phyloP scores from a whole-genome alignment of 2,329 filamentous ascomycete species.

The Thielaviopsis ethacetica region DNA sequence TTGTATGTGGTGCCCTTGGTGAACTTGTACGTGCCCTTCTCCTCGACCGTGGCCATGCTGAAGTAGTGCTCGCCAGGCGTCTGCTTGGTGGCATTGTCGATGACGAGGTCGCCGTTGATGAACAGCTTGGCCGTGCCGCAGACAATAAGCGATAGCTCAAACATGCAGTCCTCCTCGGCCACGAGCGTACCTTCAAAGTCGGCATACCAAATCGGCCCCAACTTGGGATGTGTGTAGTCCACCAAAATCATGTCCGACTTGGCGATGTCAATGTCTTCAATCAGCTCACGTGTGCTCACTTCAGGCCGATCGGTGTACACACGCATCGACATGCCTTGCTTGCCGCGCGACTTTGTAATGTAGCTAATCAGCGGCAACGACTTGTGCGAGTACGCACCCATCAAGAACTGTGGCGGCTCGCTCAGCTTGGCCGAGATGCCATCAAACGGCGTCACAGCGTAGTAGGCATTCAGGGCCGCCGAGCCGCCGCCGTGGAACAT shows the following conservation, averaged over 20 bases:
- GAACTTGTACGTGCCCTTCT: slow-evolving; percentile 40
- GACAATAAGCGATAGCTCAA: slow-evolving; percentile 50
- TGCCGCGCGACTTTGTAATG: slow-evolving; percentile 35
- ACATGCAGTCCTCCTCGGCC: slow-evolving; percentile 41
- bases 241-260: slow-evolving; percentile 34
- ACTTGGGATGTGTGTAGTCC: slow-evolving; percentile 35
- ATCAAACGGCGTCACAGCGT: slow-evolving; percentile 55
- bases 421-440: slow-evolving; percentile 43
- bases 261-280: slow-evolving; percentile 32
- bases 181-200: slow-evolving; percentile 44
- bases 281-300: slow-evolving; percentile 26
- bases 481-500: slow-evolving; percentile 50
- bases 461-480: slow-evolving; percentile 43
- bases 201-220: slow-evolving; percentile 40
- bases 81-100: slow-evolving; percentile 52
- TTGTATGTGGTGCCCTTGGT: slow-evolving; percentile 43
- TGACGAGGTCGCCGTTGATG: slow-evolving; percentile 43
- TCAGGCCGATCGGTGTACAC: slow-evolving; percentile 43
- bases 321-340: slow-evolving; percentile 42
- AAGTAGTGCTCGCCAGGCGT: slow-evolving; percentile 47
- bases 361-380: slow-evolving; percentile 42
- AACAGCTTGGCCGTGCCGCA: slow-evolving; percentile 49
- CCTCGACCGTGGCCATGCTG: slow-evolving; percentile 45
- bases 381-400: slow-evolving; percentile 49
- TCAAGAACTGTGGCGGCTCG: slow-evolving; percentile 30